Base-by-base conservation (phyloP, 106 monocot genomes). In the Dioscorea zingiberensis region DNA sequence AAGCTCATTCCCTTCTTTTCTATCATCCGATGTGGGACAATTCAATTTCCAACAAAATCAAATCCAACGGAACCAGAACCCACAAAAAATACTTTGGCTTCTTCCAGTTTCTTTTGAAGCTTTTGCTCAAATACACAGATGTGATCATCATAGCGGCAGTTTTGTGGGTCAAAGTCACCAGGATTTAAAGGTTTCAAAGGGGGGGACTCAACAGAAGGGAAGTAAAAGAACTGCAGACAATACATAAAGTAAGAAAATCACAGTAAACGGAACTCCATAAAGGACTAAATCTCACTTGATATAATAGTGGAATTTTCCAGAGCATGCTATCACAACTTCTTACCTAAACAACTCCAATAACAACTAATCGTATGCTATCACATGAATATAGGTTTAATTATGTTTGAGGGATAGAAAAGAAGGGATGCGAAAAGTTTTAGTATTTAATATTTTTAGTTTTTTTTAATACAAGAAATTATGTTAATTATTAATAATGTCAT, bases 31-130 rank as follows among this genome's bases (percentile, higher is more conserved):
- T n/a, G n/a, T n/a, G n/a, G n/a, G n/a, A n/a, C n/a, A n/a, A n/a
- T n/a, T n/a, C n/a, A n/a, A n/a, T n/a, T n/a, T n/a, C n/a, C n/a
- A n/a, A n/a, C n/a, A n/a, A n/a, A n/a, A n/a, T n/a, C 95, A 32
- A 91, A 97, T 25, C 95, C 91, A 72, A 91, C 85, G 62, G 91
- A 91, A 64, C 91, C 95, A 54, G 91, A 77, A 8, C 91, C 95
- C 16, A 91, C 85, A 46, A 97, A 63, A 61, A 97, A 97, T 12
- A 91, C 62, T 58, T 79, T 97, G 25, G 91, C 70, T 19, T 97
- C 83, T 77, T 91, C 85, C 64, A 97, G 59, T 68, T 81, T 85
- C 74, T 83, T 97, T 59, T 88, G 87, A 64, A 84, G 69, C 48
- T 78, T 84, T 46, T 74, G 72, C 62, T 84, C 87, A 73, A 88